Evolutionary conservation across 108 stramenopile genomes (phyloP), one percentile per base, ranked within the genome.

Genomic region (Chaetoceros muelleri): DNA sequence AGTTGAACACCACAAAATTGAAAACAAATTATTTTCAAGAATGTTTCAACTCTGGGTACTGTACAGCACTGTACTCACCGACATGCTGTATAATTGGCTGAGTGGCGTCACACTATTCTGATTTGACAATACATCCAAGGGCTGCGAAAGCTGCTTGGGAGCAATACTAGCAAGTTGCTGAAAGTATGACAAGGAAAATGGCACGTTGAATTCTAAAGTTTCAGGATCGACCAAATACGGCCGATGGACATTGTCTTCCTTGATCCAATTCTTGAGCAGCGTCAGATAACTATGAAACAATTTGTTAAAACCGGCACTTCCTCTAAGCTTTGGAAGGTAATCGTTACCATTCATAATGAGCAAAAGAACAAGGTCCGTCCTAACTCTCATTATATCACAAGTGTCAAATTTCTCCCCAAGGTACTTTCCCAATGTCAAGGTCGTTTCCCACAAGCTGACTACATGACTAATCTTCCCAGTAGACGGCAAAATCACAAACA

Each of bases 301-400:
- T 17, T 64, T 50, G 27, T 78, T 69, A 31, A 85, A 85, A 1
- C 74, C 74, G 10, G 56, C 53, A 30, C 55, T 70, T 28, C 82
- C 85, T 52, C 75, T 59, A 34, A 90, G 28, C 47, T 80, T 82
- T 22, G 89, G 87, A 3, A 95, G 63, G 55, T 93, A 95, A 56
- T 95, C 94, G 53, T 95, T 95, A 2, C 94, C 94, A 72, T 85
- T 87, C 49, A 95, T 40, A 34, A 93, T 82, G 23, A 93, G 52
- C 7, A 93, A 60, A 1, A 93, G 48, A 2, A 85, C 79, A 24
- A 85, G 40, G 61, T 95, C 94, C 7, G 72, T 74, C 31, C 91
- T 72, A 23, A 82, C 67, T 52, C 69, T 61, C 51, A 79, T 23
- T 1, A 82, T 44, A 20, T 65, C 52, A n/a, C 31, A 8, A 8